These are phyloP conservation scores for Aurantiochytrium sp. DNA, from an alignment of 108 stramenopile genomes.

Conservation along the genomic window DNA sequence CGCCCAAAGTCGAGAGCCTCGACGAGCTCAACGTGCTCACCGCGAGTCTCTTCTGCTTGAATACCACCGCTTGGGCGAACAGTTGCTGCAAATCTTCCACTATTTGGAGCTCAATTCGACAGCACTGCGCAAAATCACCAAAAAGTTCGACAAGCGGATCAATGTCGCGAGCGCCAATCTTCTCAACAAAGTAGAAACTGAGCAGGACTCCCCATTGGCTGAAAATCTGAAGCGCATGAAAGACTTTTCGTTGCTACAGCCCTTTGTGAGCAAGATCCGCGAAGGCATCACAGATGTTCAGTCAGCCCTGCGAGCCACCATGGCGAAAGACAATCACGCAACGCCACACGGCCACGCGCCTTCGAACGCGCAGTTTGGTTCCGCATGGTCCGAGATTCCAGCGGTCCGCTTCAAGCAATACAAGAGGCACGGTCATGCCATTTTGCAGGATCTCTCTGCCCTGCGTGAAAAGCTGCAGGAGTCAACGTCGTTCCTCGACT, in stretches of 20 bases:
- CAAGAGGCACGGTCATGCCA: neutral
- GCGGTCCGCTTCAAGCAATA: neutral
- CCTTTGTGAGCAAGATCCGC: constrained; percentile 5
- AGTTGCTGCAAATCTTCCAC: neutral
- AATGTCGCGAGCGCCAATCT: neutral
- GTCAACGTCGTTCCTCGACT: neutral
- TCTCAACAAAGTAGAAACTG: neutral
- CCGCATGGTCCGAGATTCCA: neutral
- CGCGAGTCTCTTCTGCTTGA: neutral
- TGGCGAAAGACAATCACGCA: neutral
- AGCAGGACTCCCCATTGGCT: neutral
- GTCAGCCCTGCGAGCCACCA: neutral
- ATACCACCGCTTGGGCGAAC: neutral
- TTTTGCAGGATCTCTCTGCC: neutral
- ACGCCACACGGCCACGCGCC: too few species aligned
- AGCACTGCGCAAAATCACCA: constrained; percentile 34
- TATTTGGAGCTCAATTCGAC: neutral
- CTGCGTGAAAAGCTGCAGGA: neutral
- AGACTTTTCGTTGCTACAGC: constrained; percentile 30
- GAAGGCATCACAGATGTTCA: constrained; percentile 25
- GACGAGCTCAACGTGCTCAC: neutral
- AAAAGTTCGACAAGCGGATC: constrained; percentile 34
- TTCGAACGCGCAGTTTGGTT: neutral
- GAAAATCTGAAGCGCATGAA: neutral
- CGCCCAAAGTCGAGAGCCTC: neutral